phyloP scores from a whole-genome alignment of 1,284 basidiomycete species.

The Ustilago hordei region DNA sequence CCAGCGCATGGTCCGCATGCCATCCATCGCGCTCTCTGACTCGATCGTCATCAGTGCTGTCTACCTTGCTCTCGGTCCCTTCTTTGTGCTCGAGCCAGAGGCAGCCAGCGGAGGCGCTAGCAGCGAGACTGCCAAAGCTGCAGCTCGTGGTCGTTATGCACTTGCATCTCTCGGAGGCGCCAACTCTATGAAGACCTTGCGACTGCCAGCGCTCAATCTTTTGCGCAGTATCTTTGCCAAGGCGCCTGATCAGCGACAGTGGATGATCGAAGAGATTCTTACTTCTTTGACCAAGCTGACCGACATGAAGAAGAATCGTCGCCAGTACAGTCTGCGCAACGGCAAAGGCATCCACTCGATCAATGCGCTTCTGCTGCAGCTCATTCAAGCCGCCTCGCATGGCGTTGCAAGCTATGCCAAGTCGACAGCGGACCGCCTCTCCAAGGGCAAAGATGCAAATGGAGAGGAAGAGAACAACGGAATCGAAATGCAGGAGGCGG shows the following conservation, averaged over 20 bases:
- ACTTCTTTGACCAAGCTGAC: conserved; percentile 88
- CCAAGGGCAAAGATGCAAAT: conserved; percentile 15
- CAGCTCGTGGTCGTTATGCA: conserved; percentile 38
- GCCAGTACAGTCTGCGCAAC: conserved; percentile 74
- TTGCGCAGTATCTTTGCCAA: conserved; percentile 86
- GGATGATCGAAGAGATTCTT: conserved; percentile 96
- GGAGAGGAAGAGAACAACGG: conserved; percentile 10
- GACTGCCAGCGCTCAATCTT: conserved; percentile 83
- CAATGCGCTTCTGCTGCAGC: conserved; percentile 88
- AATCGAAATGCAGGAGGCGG: conserved; percentile 3
- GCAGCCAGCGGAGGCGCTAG: conserved; percentile 25
- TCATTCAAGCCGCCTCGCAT: conserved; percentile 84
- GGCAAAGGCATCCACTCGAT: conserved; percentile 86
- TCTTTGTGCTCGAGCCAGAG: conserved; percentile 81
- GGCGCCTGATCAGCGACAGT: conserved; percentile 86
- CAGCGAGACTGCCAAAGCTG: conserved; percentile 38
- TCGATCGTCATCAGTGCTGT: conserved; percentile 82
- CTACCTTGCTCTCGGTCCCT: conserved; percentile 89
- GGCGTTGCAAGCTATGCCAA: conserved; percentile 35
- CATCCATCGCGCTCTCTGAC: conserved; percentile 71
- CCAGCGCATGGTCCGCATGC: conserved; percentile 68
- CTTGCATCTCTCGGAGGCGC: conserved; percentile 52
- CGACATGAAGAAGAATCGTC: conserved; percentile 85
- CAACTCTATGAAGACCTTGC: conserved; percentile 78
- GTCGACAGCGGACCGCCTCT: conserved; percentile 38